These are phyloP conservation scores for Phylloporus rhodoxanthus DNA, from an alignment of 768 basidiomycete species.

Conservation along the genomic window DNA sequence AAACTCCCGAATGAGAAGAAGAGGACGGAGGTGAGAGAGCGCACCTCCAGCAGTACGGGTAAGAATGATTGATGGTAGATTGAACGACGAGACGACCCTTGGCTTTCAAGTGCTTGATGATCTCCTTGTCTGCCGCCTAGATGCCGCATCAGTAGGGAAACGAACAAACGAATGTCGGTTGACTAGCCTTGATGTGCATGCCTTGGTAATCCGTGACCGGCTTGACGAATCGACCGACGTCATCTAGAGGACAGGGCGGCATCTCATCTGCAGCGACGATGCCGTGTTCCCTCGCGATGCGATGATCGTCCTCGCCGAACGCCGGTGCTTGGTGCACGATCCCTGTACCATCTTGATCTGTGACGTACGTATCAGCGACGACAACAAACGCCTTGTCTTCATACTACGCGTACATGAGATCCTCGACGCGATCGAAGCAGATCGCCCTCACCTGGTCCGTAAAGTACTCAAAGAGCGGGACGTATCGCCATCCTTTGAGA, in stretches of 20 bases:
- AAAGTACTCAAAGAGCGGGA: constrained; percentile 95
- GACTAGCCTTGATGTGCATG: constrained; percentile 76
- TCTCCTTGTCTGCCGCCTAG: constrained; percentile 91
- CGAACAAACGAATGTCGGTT: neutral
- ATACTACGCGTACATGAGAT: constrained; percentile 47
- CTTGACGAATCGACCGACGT: constrained; percentile 78
- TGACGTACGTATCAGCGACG: constrained; percentile 88
- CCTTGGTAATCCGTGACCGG: constrained; percentile 90
- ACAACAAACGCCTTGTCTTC: constrained; percentile 90
- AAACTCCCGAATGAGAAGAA: neutral
- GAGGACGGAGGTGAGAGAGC: neutral
- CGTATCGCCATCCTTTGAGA: constrained; percentile 94
- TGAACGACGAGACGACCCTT: constrained; percentile 86
- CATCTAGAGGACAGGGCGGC: constrained; percentile 95
- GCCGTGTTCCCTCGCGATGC: constrained; percentile 79
- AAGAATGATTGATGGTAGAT: constrained; percentile 80
- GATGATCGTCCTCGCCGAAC: constrained; percentile 98
- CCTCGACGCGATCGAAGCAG: neutral
- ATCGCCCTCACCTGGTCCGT: constrained; percentile 68
- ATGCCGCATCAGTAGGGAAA: neutral
- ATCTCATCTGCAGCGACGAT: constrained; percentile 83
- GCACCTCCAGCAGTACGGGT: constrained; percentile 97
- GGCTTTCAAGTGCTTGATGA: constrained; percentile 84
- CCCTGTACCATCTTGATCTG: constrained; percentile 89
- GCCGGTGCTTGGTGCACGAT: constrained; percentile 99